These are phyloP conservation scores for Sporobolomyces roseus DNA, from an alignment of 768 basidiomycete species.

Conservation along the genomic window DNA sequence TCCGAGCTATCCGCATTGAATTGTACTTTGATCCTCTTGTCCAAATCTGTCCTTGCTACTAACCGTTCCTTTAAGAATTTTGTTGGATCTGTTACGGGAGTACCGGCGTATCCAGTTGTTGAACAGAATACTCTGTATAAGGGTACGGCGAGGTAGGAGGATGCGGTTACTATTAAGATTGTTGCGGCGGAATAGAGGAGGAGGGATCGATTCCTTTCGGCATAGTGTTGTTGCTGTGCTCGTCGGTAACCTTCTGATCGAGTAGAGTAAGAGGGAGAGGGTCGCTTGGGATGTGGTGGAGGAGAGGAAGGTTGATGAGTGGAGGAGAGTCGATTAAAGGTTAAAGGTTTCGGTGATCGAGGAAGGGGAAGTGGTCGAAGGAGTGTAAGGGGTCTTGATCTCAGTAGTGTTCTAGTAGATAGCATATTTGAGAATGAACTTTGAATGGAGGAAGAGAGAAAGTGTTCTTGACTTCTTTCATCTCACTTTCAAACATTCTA, in stretches of 20 bases:
- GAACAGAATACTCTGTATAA: conserved; percentile 97
- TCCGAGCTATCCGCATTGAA: conserved; percentile 93
- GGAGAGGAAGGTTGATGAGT: background rate
- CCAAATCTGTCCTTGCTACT: conserved; percentile 57
- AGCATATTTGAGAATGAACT: too few species aligned
- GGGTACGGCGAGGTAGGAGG: conserved; percentile 95
- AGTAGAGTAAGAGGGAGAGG: background rate
- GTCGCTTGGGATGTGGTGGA: background rate
- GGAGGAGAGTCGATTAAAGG: background rate
- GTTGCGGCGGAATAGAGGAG: conserved; percentile 81
- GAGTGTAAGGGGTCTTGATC: too few species aligned
- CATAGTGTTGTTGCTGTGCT: conserved; percentile 18
- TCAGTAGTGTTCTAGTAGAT: too few species aligned
- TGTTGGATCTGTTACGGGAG: conserved; percentile 72
- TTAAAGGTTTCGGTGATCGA: background rate
- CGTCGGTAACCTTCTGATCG: conserved; percentile 15
- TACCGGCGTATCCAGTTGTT: conserved; percentile 93
- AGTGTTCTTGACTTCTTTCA: background rate
- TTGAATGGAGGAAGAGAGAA: background rate
- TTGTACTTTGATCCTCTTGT: conserved; percentile 74
- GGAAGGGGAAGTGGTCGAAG: background rate
- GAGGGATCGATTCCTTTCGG: conserved; percentile 60
- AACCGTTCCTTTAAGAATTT: conserved; percentile 69
- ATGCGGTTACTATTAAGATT: conserved; percentile 70
- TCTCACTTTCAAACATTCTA: background rate